Evolutionary conservation across 306 rosid genomes (phyloP).

Genomic region (Trichosanthes cucumerina): DNA sequence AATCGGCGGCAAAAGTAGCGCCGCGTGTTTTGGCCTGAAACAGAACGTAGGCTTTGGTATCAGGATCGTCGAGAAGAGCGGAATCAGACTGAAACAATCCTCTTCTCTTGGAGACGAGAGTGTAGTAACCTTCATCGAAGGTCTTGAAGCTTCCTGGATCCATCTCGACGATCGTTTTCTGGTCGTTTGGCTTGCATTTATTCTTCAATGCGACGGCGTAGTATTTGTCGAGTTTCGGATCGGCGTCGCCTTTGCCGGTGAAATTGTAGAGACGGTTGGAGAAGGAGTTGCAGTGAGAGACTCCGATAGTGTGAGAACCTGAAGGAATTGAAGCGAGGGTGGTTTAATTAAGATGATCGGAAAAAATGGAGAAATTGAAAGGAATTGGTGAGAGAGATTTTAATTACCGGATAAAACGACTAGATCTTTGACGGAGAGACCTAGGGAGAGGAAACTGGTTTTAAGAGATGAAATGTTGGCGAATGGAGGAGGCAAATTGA

Average conservation of each 20-base stretch:
- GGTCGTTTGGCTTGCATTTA: constrained; percentile 21
- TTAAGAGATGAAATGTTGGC: constrained; percentile 22
- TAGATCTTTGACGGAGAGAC: constrained; percentile 22
- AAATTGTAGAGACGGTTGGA: constrained; percentile 26
- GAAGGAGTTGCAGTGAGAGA: constrained; percentile 22
- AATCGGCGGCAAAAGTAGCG: constrained; percentile 19
- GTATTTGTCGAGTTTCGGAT: constrained; percentile 26
- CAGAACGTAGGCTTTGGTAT: constrained; percentile 21
- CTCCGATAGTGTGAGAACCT: constrained; percentile 32
- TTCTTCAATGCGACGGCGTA: constrained; percentile 19
- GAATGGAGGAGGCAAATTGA: constrained; percentile 15
- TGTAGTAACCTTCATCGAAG: constrained; percentile 25
- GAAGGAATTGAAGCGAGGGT: background rate
- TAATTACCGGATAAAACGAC: constrained; percentile 25
- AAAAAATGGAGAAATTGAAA: background rate
- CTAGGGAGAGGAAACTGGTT: constrained; percentile 14
- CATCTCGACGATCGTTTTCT: constrained; percentile 25
- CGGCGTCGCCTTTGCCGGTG: constrained; percentile 27
- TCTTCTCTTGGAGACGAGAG: constrained; percentile 24
- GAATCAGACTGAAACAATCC: constrained; percentile 37
- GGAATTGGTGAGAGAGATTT: background rate
- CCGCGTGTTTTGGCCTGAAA: constrained; percentile 14
- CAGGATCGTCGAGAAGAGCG: constrained; percentile 25
- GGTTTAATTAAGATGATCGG: background rate
- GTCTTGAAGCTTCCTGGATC: constrained; percentile 39